Evolutionary conservation across 768 basidiomycete genomes (phyloP).

Genomic region (Exsudoporus frostii): DNA sequence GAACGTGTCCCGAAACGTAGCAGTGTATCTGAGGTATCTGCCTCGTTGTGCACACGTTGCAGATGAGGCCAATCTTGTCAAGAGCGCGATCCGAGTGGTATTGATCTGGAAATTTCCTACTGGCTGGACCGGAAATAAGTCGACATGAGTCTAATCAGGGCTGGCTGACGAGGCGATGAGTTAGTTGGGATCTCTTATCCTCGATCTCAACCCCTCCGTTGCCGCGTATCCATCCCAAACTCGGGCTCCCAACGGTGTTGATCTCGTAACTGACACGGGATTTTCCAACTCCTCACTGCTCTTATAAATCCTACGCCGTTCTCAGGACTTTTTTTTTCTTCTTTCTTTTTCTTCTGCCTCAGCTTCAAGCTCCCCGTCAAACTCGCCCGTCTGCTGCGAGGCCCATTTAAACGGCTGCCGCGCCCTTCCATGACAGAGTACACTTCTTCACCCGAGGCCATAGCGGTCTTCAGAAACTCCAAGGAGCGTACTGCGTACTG

Average conservation of each 20-base stretch:
- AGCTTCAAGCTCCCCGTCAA: background rate
- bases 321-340: constrained; percentile 3
- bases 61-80: constrained; percentile 27
- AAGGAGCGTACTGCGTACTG: constrained; percentile 63
- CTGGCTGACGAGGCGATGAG: constrained; percentile 7
- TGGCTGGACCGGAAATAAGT: constrained; percentile 31
- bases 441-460: constrained; percentile 54
- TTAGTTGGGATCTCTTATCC: constrained; percentile 15
- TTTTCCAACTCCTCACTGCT: constrained; percentile 16
- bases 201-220: constrained; percentile 15
- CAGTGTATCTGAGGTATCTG: constrained; percentile 16
- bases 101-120: constrained; percentile 12
- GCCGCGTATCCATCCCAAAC: background rate
- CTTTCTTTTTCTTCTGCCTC: background rate
- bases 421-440: constrained; percentile 62
- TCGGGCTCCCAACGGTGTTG: background rate
- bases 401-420: background rate
- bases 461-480: constrained; percentile 55
- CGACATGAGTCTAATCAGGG: constrained; percentile 26
- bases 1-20: constrained; percentile 1
- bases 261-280: constrained; percentile 30
- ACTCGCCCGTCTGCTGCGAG: background rate
- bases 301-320: constrained; percentile 24
- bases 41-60: constrained; percentile 32
- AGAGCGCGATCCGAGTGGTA: constrained; percentile 18